These are phyloP conservation scores for Starmera amethionina DNA, from an alignment of 805 yeast genomes.

Conservation along the genomic window DNA sequence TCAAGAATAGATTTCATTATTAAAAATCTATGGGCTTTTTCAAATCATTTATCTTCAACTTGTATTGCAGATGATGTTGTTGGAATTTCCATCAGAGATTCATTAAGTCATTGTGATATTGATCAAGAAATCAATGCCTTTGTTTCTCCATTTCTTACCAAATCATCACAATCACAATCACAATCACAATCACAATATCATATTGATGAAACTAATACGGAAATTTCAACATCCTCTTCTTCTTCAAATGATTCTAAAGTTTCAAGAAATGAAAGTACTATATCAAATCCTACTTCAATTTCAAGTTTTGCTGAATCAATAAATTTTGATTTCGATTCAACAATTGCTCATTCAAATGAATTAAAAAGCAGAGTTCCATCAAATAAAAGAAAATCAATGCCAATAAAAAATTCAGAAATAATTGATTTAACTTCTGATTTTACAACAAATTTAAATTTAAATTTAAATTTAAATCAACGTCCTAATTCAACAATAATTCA, in stretches of 20 bases:
- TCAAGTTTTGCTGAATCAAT: slow-evolving; percentile 15
- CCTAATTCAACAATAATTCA: background rate
- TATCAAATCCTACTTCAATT: slow-evolving; percentile 20
- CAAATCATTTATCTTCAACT: slow-evolving; percentile 62
- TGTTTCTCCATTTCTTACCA: slow-evolving; percentile 44
- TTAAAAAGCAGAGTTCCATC: slow-evolving; percentile 8
- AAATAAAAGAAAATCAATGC: slow-evolving; percentile 12
- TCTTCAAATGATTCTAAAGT: slow-evolving; percentile 13
- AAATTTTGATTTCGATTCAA: slow-evolving; percentile 12
- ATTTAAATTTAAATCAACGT: background rate
- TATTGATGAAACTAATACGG: slow-evolving; percentile 3
- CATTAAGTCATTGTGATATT: slow-evolving; percentile 61
- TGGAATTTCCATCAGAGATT: slow-evolving; percentile 58
- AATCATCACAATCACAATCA: slow-evolving; percentile 1
- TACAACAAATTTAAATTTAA: background rate
- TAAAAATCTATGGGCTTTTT: slow-evolving; percentile 66
- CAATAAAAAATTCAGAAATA: slow-evolving; percentile 2
- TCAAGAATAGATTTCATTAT: slow-evolving; percentile 64
- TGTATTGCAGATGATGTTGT: slow-evolving; percentile 75
- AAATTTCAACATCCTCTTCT: slow-evolving; percentile 19
- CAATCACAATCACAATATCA: slow-evolving; percentile 5
- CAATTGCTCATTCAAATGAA: slow-evolving; percentile 16
- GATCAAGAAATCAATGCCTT: slow-evolving; percentile 46
- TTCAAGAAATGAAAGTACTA: slow-evolving; percentile 15
- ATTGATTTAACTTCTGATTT: background rate